Conservation (phyloP, 225 moss, liverwort and hornwort genomes). For the Bryoerythrophyllum caledonicum region DNA sequence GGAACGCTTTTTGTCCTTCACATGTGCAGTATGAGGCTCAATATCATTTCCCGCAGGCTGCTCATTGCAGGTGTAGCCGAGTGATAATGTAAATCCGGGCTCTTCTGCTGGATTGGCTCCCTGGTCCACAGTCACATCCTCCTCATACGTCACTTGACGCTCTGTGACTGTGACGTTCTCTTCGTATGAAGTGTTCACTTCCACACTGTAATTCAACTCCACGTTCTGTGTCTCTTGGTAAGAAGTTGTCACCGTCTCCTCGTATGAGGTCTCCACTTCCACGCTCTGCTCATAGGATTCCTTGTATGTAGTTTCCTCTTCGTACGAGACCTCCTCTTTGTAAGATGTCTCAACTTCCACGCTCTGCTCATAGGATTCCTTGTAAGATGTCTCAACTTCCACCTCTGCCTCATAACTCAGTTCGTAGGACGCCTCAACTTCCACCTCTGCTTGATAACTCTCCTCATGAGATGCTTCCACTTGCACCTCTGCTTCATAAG, state of each 20-base stretch:
- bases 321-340: constrained; percentile 9
- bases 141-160: constrained; percentile 16
- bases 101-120: constrained; percentile 6
- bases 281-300: constrained; percentile 12
- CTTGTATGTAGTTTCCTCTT: constrained; percentile 14
- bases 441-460: neutral
- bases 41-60: constrained; percentile 9
- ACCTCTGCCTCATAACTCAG: neutral
- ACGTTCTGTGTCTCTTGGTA: constrained; percentile 5
- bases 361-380: neutral
- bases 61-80: constrained; percentile 6
- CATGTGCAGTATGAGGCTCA: neutral
- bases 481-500: neutral
- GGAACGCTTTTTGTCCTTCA: neutral
- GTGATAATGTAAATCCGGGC: neutral
- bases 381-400: neutral
- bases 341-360: neutral
- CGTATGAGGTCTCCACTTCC: constrained; percentile 14
- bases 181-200: constrained; percentile 17
- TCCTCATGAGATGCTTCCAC: neutral
- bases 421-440: neutral
- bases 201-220: neutral
- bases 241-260: constrained; percentile 16
- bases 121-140: constrained; percentile 12
- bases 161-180: constrained; percentile 29